A percentile compares a stretch with the other conserved stretches of the same genome.
Conservation (phyloP, 805 yeast species). For the Lachancea lanzarotensis region DNA sequence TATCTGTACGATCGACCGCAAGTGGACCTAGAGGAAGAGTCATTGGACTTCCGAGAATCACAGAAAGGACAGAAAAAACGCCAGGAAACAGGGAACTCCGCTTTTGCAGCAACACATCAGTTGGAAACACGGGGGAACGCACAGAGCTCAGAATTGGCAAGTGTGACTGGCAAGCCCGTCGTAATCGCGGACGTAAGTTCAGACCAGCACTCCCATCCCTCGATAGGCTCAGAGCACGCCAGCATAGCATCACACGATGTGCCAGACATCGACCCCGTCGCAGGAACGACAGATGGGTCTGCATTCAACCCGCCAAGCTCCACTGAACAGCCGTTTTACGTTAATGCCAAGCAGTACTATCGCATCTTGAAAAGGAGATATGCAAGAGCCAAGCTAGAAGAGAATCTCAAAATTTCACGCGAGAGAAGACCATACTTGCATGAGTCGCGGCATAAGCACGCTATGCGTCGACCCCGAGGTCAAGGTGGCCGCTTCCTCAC, state of each 20-base stretch:
- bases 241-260: not conserved
- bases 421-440: slow-evolving; percentile 92
- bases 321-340: slow-evolving; percentile 88
- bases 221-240: not conserved
- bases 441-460: slow-evolving; percentile 96
- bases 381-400: slow-evolving; percentile 91
- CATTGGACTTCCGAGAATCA: not conserved
- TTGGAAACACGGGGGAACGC: not conserved
- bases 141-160: slow-evolving; percentile 1
- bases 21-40: not conserved
- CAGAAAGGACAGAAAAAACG: too few species aligned
- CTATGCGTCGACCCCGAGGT: slow-evolving; percentile 98
- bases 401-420: slow-evolving; percentile 75
- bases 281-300: slow-evolving; percentile 3
- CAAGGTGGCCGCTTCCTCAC: slow-evolving; percentile 97
- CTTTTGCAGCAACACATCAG: too few species aligned
- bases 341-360: slow-evolving; percentile 96
- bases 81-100: too few species aligned
- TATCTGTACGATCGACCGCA: slow-evolving; percentile 20
- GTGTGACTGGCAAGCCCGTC: slow-evolving; percentile 4
- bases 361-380: slow-evolving; percentile 87
- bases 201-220: too few species aligned
- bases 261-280: slow-evolving; percentile 4
- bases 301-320: slow-evolving; percentile 17
- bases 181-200: too few species aligned